These are phyloP conservation scores for Ensete glaucum DNA, from an alignment of 176 grass and related monocot species.

Conservation along the genomic window DNA sequence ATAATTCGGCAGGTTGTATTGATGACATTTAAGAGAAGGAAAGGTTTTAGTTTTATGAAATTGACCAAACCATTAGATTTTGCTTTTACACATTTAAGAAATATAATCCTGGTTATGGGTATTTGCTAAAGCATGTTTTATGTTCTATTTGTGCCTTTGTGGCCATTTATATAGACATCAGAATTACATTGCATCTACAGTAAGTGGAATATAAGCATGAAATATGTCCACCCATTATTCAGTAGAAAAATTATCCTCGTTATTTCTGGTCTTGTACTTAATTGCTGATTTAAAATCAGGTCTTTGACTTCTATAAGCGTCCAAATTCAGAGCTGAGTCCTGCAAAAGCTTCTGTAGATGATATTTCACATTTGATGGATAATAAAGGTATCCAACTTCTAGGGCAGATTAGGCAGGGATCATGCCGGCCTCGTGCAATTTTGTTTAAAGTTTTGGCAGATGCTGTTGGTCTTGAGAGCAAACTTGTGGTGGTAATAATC, in stretches of 20 bases:
- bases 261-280: background rate
- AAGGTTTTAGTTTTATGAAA: no score
- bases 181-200: no score
- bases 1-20: no score
- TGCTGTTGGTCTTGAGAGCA: conserved; percentile 76
- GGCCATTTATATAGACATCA: no score
- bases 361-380: conserved; percentile 73
- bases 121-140: no score
- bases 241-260: background rate
- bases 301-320: conserved; percentile 84
- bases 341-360: conserved; percentile 66
- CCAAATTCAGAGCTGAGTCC: conserved; percentile 69
- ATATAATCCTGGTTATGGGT: no score
- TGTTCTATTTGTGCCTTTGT: no score
- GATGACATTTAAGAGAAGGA: no score
- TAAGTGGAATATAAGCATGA: no score
- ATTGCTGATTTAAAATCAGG: conserved; percentile 41
- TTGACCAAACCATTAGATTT: no score
- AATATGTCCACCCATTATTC: no score
- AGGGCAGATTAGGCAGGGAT: conserved; percentile 95
- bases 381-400: conserved; percentile 69
- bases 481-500: conserved; percentile 75
- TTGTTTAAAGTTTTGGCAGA: conserved; percentile 96
- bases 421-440: conserved; percentile 82
- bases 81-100: no score